Evolutionary conservation across 2,329 filamentous ascomycete species (phyloP).

Genomic region (Nigrospora osmanthi): DNA sequence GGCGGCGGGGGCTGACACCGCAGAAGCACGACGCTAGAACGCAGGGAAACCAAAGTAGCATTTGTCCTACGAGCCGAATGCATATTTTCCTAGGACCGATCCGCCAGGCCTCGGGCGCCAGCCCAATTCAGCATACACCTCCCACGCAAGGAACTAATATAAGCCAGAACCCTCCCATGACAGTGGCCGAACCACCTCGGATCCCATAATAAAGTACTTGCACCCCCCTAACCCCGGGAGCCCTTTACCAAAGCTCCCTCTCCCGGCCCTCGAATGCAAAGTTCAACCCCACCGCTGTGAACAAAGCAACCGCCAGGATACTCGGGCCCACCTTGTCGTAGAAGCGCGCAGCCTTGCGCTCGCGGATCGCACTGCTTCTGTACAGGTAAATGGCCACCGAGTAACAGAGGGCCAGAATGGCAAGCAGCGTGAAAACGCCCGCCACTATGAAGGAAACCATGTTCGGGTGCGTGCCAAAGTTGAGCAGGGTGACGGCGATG

Average conservation of each 20-base stretch:
- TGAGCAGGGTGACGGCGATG: constrained; percentile 76
- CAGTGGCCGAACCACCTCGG: no score
- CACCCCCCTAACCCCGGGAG: neutral
- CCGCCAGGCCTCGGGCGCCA: no score
- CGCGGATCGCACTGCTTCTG: constrained; percentile 77
- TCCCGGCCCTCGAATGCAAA: constrained; percentile 71
- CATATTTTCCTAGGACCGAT: no score
- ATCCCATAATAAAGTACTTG: no score
- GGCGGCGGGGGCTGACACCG: no score
- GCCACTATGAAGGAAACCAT: constrained; percentile 58
- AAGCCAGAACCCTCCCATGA: no score
- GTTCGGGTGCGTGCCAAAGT: constrained; percentile 60
- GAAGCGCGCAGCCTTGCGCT: constrained; percentile 77
- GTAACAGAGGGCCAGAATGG: constrained; percentile 72
- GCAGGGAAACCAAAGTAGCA: no score
- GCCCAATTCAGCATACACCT: no score
- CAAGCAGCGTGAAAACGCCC: constrained; percentile 74
- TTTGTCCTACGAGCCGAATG: no score
- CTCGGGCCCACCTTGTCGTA: constrained; percentile 86
- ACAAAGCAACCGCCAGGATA: constrained; percentile 63
- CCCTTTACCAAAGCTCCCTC: constrained; percentile 41
- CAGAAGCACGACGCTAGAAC: no score
- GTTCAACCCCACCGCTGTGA: constrained; percentile 69
- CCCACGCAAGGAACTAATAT: no score
- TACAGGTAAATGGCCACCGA: constrained; percentile 80